A percentile compares a stretch with the other conserved stretches of the same genome.
These are phyloP conservation scores for Quercus bicolor DNA, from an alignment of 306 rosid genomes.

Conservation along the genomic window DNA sequence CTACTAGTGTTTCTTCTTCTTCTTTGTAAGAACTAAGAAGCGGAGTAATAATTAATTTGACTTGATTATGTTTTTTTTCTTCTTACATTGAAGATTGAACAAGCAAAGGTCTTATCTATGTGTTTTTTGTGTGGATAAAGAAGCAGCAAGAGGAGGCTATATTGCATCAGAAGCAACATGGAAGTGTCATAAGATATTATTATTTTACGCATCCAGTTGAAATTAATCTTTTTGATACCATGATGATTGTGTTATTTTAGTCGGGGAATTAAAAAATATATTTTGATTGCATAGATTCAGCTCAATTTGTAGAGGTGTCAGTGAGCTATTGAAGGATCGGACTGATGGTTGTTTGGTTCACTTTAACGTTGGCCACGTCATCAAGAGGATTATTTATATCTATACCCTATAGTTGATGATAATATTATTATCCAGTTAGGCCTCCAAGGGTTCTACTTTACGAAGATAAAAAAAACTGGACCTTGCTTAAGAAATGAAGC, in stretches of 20 bases:
- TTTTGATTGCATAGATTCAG: background rate
- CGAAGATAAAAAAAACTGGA: too few species aligned
- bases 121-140: background rate
- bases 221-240: conserved; percentile 51
- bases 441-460: too few species aligned
- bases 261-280: background rate
- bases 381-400: background rate
- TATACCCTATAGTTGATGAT: too few species aligned
- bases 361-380: background rate
- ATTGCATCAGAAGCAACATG: conserved; percentile 49
- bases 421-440: too few species aligned
- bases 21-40: background rate
- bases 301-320: background rate
- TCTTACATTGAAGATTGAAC: background rate
- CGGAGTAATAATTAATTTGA: background rate
- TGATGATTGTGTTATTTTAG: conserved; percentile 29
- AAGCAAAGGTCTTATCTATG: background rate
- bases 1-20: background rate
- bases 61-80: background rate
- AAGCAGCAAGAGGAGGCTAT: background rate
- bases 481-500: too few species aligned
- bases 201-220: conserved; percentile 36
- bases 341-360: too few species aligned
- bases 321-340: background rate
- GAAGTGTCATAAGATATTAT: background rate